These are phyloP conservation scores for Cucumis cinereus DNA, from an alignment of 306 rosid genomes.

Conservation along the genomic window DNA sequence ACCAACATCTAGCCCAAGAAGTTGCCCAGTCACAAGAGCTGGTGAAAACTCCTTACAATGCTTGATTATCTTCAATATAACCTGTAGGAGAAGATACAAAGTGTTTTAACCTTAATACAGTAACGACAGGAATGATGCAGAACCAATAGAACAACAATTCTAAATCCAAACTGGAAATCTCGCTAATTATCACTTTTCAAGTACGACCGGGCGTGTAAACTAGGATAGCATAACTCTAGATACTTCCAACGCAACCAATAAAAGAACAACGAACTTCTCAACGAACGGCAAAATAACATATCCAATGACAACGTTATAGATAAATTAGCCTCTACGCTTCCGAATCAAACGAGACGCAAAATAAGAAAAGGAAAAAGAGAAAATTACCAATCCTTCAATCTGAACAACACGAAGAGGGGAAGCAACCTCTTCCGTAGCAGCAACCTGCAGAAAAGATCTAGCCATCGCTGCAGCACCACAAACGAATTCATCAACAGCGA, in stretches of 20 bases:
- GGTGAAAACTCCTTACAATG: conserved; percentile 98
- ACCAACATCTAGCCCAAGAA: conserved; percentile 95
- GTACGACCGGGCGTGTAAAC: background rate
- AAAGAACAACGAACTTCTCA: background rate
- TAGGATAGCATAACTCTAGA: background rate
- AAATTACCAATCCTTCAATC: conserved; percentile 83
- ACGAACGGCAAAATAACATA: background rate
- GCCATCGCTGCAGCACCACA: conserved; percentile 33
- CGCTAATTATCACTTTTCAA: background rate
- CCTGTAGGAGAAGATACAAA: conserved; percentile 28
- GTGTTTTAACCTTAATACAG: background rate
- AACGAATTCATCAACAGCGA: background rate
- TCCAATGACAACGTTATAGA: background rate
- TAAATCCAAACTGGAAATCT: background rate
- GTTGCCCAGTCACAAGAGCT: conserved; percentile 86
- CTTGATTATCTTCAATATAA: conserved; percentile 83
- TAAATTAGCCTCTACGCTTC: background rate
- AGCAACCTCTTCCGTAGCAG: conserved; percentile 77
- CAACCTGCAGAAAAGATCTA: conserved; percentile 83
- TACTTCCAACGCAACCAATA: background rate
- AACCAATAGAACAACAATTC: background rate
- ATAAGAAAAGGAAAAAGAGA: background rate
- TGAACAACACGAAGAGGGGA: conserved; percentile 84
- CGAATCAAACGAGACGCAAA: background rate
- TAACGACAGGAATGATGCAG: background rate